Conservation (phyloP, 257 asterid species). For the Dorcoceras hygrometricum region DNA sequence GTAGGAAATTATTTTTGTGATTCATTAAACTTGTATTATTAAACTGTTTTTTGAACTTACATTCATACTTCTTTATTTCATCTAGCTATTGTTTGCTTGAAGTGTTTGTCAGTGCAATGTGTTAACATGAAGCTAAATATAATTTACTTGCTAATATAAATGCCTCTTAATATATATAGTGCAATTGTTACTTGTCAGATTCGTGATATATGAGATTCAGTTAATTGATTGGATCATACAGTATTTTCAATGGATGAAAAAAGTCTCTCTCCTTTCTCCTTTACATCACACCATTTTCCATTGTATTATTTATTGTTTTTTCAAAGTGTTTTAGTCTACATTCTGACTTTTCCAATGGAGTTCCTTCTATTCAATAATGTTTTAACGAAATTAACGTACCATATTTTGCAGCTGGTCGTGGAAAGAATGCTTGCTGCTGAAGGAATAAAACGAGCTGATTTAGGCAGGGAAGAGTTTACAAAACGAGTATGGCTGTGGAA, state of each 20-base stretch:
- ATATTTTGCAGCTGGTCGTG: slow-evolving; percentile 80
- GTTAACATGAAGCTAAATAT: not conserved
- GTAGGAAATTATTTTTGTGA: not conserved
- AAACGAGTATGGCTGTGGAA: slow-evolving; percentile 98
- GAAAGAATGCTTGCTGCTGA: slow-evolving; percentile 93
- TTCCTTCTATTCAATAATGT: slow-evolving; percentile 13
- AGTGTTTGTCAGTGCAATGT: not conserved
- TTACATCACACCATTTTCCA: slow-evolving; percentile 3
- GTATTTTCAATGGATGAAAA: slow-evolving; percentile 2
- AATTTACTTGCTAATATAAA: slow-evolving; percentile 2
- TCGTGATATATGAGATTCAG: slow-evolving; percentile 1
- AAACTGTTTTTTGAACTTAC: no score
- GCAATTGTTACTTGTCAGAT: slow-evolving; percentile 3
- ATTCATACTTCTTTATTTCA: no score
- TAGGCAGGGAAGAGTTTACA: slow-evolving; percentile 90
- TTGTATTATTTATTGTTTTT: not conserved
- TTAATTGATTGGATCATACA: slow-evolving; percentile 18
- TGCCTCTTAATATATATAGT: slow-evolving; percentile 10
- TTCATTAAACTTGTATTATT: not conserved
- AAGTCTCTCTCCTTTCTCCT: slow-evolving; percentile 2
- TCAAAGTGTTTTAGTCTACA: slow-evolving; percentile 15
- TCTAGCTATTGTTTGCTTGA: slow-evolving; percentile 1
- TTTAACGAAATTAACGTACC: slow-evolving; percentile 15
- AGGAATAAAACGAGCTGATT: slow-evolving; percentile 83
- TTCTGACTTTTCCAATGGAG: slow-evolving; percentile 12